Conservation (phyloP, 805 yeast species). For the Brettanomyces naardenensis region DNA sequence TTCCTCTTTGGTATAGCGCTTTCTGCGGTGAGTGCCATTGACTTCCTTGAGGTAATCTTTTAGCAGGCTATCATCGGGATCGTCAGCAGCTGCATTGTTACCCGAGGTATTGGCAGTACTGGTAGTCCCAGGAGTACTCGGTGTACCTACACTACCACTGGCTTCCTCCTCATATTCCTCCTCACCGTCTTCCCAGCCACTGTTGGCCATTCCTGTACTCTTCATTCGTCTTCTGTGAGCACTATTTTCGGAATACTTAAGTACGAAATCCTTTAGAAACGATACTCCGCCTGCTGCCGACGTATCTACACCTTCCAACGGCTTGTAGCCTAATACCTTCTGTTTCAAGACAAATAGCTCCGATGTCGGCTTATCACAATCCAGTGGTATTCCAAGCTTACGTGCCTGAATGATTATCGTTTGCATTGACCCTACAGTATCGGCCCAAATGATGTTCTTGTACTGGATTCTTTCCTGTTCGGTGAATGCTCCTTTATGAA, state of each 20-base stretch:
- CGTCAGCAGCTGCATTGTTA: slow-evolving; percentile 10
- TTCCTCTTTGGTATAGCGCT: slow-evolving; percentile 29
- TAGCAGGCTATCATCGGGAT: slow-evolving; percentile 1
- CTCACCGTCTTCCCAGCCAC: slow-evolving; percentile 23
- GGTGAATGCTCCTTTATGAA: slow-evolving; percentile 82
- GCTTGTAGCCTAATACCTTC: slow-evolving; percentile 45
- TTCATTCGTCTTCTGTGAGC: slow-evolving; percentile 41
- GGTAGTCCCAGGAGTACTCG: slow-evolving; percentile 4
- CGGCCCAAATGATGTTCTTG: slow-evolving; percentile 87
- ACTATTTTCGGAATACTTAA: slow-evolving; percentile 49
- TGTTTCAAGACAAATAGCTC: slow-evolving; percentile 41
- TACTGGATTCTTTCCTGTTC: slow-evolving; percentile 74
- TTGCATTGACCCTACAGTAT: slow-evolving; percentile 79
- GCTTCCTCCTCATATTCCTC: slow-evolving; percentile 7
- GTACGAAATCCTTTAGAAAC: slow-evolving; percentile 55
- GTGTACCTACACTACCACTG: neutral
- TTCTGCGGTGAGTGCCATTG: neutral
- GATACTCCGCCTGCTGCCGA: slow-evolving; percentile 58
- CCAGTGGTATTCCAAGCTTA: slow-evolving; percentile 51
- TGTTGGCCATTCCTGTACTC: slow-evolving; percentile 46
- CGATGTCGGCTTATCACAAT: slow-evolving; percentile 51
- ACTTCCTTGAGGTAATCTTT: slow-evolving; percentile 14
- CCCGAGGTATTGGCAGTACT: slow-evolving; percentile 8
- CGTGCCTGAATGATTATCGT: slow-evolving; percentile 69
- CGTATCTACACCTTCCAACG: slow-evolving; percentile 55